Evolutionary conservation across 2,329 filamentous ascomycete genomes (phyloP).

Genomic region (Trichoderma lentiforme): DNA sequence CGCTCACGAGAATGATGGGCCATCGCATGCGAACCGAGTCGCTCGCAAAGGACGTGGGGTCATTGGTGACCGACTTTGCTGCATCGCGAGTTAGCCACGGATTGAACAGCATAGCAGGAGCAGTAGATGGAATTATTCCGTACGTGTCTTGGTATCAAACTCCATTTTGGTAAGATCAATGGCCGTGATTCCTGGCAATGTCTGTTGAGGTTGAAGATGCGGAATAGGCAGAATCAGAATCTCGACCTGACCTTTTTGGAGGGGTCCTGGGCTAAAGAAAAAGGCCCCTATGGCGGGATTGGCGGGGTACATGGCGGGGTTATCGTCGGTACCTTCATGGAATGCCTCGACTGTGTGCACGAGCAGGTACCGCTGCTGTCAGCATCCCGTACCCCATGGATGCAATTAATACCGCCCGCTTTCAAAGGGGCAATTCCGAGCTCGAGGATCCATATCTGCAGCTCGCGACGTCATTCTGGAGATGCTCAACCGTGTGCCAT

Average conservation of each 20-base stretch:
- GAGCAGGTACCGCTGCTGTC: neutral
- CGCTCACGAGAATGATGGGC: slow-evolving; percentile 82
- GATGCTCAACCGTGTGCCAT: neutral
- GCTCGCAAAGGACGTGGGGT: slow-evolving; percentile 83
- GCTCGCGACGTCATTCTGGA: slow-evolving; percentile 11
- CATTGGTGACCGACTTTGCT: slow-evolving; percentile 77
- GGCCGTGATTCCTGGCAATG: neutral
- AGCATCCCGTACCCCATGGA: neutral
- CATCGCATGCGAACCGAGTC: slow-evolving; percentile 82
- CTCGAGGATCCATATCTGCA: neutral
- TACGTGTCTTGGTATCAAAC: slow-evolving; percentile 70
- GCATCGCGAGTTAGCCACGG: slow-evolving; percentile 18
- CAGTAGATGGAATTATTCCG: slow-evolving; percentile 18
- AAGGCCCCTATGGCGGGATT: slow-evolving; percentile 4
- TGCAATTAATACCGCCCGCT: neutral
- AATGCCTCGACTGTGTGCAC: neutral
- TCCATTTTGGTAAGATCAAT: slow-evolving; percentile 53
- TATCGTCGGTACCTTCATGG: neutral
- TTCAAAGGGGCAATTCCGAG: slow-evolving; percentile 13
- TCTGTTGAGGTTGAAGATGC: neutral
- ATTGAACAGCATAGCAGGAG: neutral
- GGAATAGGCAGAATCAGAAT: neutral
- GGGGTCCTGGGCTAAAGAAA: neutral
- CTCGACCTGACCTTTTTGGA: neutral
- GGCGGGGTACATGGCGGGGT: slow-evolving; percentile 15